These are phyloP conservation scores for Metschnikowia anglica DNA, from an alignment of 805 yeast species.

Conservation along the genomic window DNA sequence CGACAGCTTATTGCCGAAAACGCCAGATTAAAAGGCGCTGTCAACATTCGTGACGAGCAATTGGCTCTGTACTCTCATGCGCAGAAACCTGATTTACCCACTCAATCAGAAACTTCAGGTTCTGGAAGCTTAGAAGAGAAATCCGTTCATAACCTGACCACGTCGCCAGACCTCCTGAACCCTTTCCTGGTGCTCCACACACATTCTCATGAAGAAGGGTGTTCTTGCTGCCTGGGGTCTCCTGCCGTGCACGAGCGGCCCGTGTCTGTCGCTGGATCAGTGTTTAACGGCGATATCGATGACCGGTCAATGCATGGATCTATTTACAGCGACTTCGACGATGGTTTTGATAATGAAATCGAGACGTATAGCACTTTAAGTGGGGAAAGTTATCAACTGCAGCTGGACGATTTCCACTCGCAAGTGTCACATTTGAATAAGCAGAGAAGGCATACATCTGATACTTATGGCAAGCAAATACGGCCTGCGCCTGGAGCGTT, in stretches of 20 bases:
- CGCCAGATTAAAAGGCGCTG: conserved; percentile 59
- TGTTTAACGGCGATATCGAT: conserved; percentile 40
- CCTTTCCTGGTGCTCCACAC: conserved; percentile 2
- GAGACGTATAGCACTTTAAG: conserved; percentile 33
- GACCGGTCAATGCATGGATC: conserved; percentile 35
- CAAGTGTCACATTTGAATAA: neutral
- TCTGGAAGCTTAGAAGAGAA: too few relatives aligned
- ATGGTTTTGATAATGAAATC: conserved; percentile 8
- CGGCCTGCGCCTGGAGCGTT: conserved; percentile 50
- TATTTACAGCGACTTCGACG: conserved; percentile 45
- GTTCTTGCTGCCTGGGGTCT: conserved; percentile 54
- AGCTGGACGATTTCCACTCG: neutral
- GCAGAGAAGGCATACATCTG: neutral
- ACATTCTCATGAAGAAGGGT: conserved; percentile 33
- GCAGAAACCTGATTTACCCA: too few relatives aligned
- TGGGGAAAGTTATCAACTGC: conserved; percentile 24
- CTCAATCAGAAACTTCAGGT: conserved; percentile 1
- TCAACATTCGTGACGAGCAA: conserved; percentile 65
- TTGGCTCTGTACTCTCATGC: conserved; percentile 35
- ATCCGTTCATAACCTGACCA: neutral
- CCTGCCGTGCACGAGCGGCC: conserved; percentile 61
- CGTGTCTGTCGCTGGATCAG: conserved; percentile 63
- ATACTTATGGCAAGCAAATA: conserved; percentile 40
- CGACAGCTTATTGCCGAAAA: conserved; percentile 83
- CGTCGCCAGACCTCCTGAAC: conserved; percentile 1